Conservation (phyloP, 1,139 yeast genomes). For the Saccharomyces hybrid region DNA sequence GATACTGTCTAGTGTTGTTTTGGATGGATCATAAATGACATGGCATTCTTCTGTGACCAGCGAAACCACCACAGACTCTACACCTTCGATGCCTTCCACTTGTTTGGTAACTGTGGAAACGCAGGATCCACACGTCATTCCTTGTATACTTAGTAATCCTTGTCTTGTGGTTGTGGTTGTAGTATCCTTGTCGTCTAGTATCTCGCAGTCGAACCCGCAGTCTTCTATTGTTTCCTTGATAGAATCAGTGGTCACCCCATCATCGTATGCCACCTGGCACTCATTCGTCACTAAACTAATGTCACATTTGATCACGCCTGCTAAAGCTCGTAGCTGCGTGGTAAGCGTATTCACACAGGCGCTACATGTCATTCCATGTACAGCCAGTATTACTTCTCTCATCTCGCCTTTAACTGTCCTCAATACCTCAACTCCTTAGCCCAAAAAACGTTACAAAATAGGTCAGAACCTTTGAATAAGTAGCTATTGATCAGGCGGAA, state of each 20-base stretch:
- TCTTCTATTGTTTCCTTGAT: slow-evolving; percentile 54
- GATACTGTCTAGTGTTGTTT: slow-evolving; percentile 34
- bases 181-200: slow-evolving; percentile 21
- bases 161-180: neutral
- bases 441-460: neutral
- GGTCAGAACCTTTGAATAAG: neutral
- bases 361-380: slow-evolving; percentile 83
- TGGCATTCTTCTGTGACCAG: slow-evolving; percentile 66
- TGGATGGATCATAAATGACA: slow-evolving; percentile 35
- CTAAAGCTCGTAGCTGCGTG: slow-evolving; percentile 39
- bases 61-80: slow-evolving; percentile 47
- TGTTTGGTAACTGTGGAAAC: slow-evolving; percentile 55
- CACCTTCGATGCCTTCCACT: slow-evolving; percentile 39
- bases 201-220: slow-evolving; percentile 60
- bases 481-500: neutral
- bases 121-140: slow-evolving; percentile 91
- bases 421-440: neutral
- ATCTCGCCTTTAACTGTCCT: slow-evolving; percentile 1
- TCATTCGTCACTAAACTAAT: slow-evolving; percentile 72
- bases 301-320: slow-evolving; percentile 46
- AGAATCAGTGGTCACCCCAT: slow-evolving; percentile 28
- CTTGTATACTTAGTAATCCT: slow-evolving; percentile 33
- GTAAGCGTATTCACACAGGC: slow-evolving; percentile 67
- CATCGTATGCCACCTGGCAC: slow-evolving; percentile 48
- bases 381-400: slow-evolving; percentile 21